Percentiles rank a stretch among this genome's conserved stretches.
Conservation (phyloP, 495 filamentous ascomycete species). For the Penicillium argentinense region DNA sequence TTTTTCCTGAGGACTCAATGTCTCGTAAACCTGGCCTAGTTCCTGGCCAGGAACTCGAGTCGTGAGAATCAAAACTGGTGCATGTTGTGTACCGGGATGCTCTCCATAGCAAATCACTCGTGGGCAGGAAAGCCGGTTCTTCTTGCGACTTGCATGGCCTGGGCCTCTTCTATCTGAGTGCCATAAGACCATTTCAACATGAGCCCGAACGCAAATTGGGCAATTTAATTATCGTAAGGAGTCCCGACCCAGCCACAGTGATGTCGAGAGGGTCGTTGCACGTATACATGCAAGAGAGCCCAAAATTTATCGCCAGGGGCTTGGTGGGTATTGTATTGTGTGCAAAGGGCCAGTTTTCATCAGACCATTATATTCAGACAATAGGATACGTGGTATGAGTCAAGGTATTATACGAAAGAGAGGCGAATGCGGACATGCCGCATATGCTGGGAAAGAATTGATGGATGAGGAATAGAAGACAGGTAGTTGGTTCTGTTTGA, state of each 20-base stretch:
- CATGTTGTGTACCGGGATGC: constrained; percentile 33
- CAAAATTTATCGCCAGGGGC: constrained; percentile 19
- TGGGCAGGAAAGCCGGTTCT: constrained; percentile 28
- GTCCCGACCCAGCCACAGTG: constrained; percentile 29
- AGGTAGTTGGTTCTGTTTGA: too few relatives aligned
- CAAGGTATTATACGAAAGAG: not conserved
- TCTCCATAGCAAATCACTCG: constrained; percentile 36
- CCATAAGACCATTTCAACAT: constrained; percentile 37
- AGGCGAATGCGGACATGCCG: not conserved
- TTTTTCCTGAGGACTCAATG: constrained; percentile 21
- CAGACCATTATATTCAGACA: constrained; percentile 13
- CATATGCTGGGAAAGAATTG: too few relatives aligned
- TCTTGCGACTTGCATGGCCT: constrained; percentile 29
- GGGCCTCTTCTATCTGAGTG: constrained; percentile 33
- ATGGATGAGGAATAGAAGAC: too few relatives aligned
- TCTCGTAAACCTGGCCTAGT: constrained; percentile 26
- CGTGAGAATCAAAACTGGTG: constrained; percentile 36
- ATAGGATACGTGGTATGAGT: constrained; percentile 7
- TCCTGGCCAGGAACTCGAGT: constrained; percentile 32
- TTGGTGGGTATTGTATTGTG: constrained; percentile 20
- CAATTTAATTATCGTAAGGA: constrained; percentile 29
- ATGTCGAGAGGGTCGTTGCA: constrained; percentile 16
- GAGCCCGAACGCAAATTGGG: constrained; percentile 29
- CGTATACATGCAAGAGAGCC: constrained; percentile 18
- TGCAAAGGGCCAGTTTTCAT: constrained; percentile 1